These are phyloP conservation scores for Echinochloa phyllopogon DNA, from an alignment of 176 grass and related monocot genomes.

Conservation along the genomic window DNA sequence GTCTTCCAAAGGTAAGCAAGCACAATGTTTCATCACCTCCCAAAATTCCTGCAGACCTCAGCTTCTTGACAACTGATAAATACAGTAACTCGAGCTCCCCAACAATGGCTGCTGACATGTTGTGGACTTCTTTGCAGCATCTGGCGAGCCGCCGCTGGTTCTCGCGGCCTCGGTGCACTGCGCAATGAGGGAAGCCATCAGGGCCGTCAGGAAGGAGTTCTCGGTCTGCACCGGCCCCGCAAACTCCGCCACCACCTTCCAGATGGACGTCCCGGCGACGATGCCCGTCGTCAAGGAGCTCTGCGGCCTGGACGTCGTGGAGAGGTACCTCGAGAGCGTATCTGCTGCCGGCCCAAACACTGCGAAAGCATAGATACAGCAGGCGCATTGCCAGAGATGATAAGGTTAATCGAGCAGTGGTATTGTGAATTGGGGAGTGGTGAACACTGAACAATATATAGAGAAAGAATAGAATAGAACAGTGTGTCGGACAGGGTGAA, in stretches of 20 bases:
- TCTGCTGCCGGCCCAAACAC: background rate
- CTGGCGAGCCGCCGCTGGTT: conserved; percentile 82
- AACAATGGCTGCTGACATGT: background rate
- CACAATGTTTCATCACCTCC: background rate
- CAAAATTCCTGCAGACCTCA: background rate
- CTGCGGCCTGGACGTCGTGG: conserved; percentile 80
- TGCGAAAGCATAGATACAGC: conserved; percentile 15
- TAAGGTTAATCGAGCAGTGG: background rate
- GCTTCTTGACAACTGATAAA: background rate
- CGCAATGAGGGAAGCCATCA: conserved; percentile 84
- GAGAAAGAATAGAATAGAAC: background rate
- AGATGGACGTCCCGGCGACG: conserved; percentile 85
- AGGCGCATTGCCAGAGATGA: background rate
- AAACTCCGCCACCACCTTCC: conserved; percentile 57
- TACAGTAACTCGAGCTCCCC: background rate
- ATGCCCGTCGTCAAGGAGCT: conserved; percentile 90
- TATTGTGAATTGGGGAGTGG: background rate
- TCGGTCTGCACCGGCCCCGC: background rate
- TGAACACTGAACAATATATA: background rate
- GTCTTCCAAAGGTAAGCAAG: conserved; percentile 70
- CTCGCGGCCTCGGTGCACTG: conserved; percentile 91
- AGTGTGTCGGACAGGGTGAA: background rate
- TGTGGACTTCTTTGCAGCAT: conserved; percentile 48
- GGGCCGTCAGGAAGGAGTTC: conserved; percentile 69
- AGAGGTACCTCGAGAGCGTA: conserved; percentile 70